These are phyloP conservation scores for Pseudogymnoascus verrucosus DNA, from an alignment of 2,329 filamentous ascomycete species.

Conservation along the genomic window DNA sequence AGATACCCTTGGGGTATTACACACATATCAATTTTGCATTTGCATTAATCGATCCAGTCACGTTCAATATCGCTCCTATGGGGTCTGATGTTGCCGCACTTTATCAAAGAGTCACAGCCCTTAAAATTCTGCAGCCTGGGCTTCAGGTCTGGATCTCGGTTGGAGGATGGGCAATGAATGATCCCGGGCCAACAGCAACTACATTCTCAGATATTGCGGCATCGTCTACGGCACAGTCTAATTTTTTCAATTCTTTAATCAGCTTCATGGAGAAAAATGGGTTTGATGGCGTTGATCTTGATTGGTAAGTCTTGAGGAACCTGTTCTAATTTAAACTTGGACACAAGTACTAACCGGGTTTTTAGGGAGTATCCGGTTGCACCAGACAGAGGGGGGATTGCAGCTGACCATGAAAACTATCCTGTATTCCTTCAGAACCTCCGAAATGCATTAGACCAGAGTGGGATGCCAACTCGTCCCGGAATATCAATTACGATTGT, in stretches of 20 bases:
- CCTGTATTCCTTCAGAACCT: constrained; percentile 19
- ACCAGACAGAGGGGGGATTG: constrained; percentile 30
- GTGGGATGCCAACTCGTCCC: not conserved
- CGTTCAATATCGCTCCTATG: constrained; percentile 23
- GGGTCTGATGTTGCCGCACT: constrained; percentile 12
- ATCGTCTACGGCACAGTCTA: constrained; percentile 20
- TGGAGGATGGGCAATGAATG: constrained; percentile 35
- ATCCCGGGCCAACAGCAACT: constrained; percentile 21
- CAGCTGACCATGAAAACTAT: constrained; percentile 30
- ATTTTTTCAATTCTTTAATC: constrained; percentile 31
- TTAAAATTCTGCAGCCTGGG: constrained; percentile 24
- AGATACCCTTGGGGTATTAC: constrained; percentile 20
- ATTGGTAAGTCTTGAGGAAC: constrained; percentile 28
- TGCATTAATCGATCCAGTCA: constrained; percentile 30
- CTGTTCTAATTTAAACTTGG: not conserved
- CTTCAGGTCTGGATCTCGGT: constrained; percentile 28
- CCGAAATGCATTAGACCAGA: not conserved
- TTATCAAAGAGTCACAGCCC: constrained; percentile 17
- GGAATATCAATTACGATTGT: not conserved
- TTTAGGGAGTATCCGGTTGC: constrained; percentile 27
- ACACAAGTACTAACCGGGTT: not conserved
- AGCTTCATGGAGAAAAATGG: constrained; percentile 33
- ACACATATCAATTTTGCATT: constrained; percentile 33
- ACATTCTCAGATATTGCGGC: constrained; percentile 29
- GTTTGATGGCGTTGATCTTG: constrained; percentile 37